Conservation (phyloP, 441 rosid species). For the Erysimum pusillum region DNA sequence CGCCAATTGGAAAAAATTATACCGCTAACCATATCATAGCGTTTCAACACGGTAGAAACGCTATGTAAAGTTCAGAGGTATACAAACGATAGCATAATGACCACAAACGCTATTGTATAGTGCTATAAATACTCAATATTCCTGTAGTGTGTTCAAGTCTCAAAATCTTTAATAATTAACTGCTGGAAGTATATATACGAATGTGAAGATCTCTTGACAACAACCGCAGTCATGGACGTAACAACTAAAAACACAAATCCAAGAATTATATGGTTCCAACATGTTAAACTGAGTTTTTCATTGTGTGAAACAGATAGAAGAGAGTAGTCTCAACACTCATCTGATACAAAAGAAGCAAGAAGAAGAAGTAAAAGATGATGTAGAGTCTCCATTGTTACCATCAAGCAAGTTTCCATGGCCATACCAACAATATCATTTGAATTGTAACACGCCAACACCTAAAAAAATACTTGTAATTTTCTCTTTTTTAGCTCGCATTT, state of each 20-base stretch:
- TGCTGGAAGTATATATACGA: too few species aligned
- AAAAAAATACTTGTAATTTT: slow-evolving; percentile 30
- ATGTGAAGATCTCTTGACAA: slow-evolving; percentile 70
- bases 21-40: too few species aligned
- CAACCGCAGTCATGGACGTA: slow-evolving; percentile 78
- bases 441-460: background rate
- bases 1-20: too few species aligned
- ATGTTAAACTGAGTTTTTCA: slow-evolving; percentile 16
- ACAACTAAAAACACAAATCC: background rate
- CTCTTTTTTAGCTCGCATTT: slow-evolving; percentile 22
- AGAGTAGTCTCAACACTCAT: slow-evolving; percentile 70
- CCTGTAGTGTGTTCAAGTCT: too few species aligned
- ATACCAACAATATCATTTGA: slow-evolving; percentile 1
- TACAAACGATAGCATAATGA: too few species aligned
- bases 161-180: too few species aligned
- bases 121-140: too few species aligned
- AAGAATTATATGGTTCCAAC: slow-evolving; percentile 14
- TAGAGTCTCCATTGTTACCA: slow-evolving; percentile 30
- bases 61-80: too few species aligned
- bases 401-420: slow-evolving; percentile 38
- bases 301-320: slow-evolving; percentile 62
- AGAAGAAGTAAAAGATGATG: slow-evolving; percentile 27
- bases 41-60: too few species aligned
- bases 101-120: too few species aligned
- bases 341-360: slow-evolving; percentile 59